Percentiles rank a stretch among this genome's conserved stretches.
Conservation (phyloP, 768 basidiomycete species). For the Hericium alpestre region DNA sequence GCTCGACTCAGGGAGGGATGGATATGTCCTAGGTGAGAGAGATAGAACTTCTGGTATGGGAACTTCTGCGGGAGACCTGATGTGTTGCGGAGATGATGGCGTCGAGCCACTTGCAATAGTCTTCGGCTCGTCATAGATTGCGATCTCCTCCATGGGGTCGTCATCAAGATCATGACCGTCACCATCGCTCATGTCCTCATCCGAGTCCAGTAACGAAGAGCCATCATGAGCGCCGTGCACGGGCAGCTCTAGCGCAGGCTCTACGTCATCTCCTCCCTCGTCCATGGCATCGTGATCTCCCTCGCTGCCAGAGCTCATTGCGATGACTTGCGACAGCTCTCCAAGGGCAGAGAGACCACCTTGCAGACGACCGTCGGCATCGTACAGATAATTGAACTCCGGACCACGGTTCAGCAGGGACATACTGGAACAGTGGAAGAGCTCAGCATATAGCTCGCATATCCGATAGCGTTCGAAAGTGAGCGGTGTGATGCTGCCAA, state of each 20-base stretch:
- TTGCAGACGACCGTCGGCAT: conserved; percentile 70
- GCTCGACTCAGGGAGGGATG: neutral
- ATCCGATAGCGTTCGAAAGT: conserved; percentile 94
- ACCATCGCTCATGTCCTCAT: conserved; percentile 67
- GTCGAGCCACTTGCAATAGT: conserved; percentile 6
- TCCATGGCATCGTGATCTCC: conserved; percentile 47
- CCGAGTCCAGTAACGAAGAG: conserved; percentile 48
- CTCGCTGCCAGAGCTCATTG: conserved; percentile 46
- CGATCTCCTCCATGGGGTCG: conserved; percentile 75
- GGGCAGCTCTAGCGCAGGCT: conserved; percentile 59
- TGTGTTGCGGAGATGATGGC: conserved; percentile 2
- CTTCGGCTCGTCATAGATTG: conserved; percentile 54
- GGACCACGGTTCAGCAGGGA: conserved; percentile 77
- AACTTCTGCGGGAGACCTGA: conserved; percentile 8
- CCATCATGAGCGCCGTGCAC: conserved; percentile 44
- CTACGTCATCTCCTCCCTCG: conserved; percentile 47
- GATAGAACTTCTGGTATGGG: neutral
- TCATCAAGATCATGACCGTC: conserved; percentile 66
- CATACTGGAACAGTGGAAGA: conserved; percentile 98
- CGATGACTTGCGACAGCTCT: conserved; percentile 77
- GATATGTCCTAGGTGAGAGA: neutral
- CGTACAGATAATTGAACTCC: conserved; percentile 64
- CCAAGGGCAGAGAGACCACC: conserved; percentile 83
- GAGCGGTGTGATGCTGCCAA: conserved; percentile 67
- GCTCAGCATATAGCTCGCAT: conserved; percentile 92